Base-by-base conservation (phyloP, 257 asterid species). In the Salvia miltiorrhiza region DNA sequence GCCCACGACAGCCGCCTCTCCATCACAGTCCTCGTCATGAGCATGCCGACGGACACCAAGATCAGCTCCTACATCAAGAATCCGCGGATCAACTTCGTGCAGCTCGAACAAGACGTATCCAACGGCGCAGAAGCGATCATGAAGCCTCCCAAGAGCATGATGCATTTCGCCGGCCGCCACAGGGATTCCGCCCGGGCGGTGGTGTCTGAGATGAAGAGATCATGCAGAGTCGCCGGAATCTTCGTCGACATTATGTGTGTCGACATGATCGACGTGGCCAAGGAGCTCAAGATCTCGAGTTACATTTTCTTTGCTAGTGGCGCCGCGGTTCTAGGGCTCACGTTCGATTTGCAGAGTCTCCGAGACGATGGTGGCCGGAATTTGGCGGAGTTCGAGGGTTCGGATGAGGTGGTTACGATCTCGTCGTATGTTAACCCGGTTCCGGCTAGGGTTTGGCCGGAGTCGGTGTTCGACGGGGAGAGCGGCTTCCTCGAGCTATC, bases 191-290 rank as follows among this genome's bases (percentile, higher is more conserved):
- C 69, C 24, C 71, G 57, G 49, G 60, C 39, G 0, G 77, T 61
- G 0, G 76, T 79, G 11, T n/a, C 66, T 1, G 23, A 76, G 28
- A 37, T 75, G 1, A 13, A 50, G 43, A 21, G 17, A 7, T 63
- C 59, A 9, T 12, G 26, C 1, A 52, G 19, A 23, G 7, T 76
- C 4, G 79, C 79, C 0, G 87, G 83, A 0, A 26, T 82, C 1
- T 79, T 86, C 0, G 6, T 75, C n/a, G 79, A 75, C 53, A 32
- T 75, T 59, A 13, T 62, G 20, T 69, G 82, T 62, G 32, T 59
- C 0, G 1, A 63, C 52, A 63, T 87, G 89, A 71, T 85, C 5
- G 88, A 87, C 2, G 83, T 83, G 12, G 95, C 88, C 0, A 48
- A 35, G 40, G 40, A 35, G 40, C 10, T 35, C 3, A 73, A 67